Conservation (phyloP, 1,284 basidiomycete species). For the Naganishia sp. region DNA sequence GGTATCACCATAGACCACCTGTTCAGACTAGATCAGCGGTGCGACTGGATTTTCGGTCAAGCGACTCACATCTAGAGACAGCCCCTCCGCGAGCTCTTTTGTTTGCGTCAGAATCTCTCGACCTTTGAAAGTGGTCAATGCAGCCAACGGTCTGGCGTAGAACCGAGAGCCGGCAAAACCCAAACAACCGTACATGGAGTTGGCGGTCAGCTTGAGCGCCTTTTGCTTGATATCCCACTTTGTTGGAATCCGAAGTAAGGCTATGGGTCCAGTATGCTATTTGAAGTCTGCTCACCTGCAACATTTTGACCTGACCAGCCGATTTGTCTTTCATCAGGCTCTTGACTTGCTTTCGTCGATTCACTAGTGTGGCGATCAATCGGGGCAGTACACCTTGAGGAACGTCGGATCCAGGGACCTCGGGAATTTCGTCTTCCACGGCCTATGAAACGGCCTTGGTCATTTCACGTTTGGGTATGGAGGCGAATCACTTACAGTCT, state of each 20-base stretch:
- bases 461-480: slow-evolving; percentile 14
- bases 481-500: slow-evolving; percentile 59
- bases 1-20: slow-evolving; percentile 99
- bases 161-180: slow-evolving; percentile 97
- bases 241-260: not conserved
- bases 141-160: slow-evolving; percentile 93
- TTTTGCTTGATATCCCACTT: slow-evolving; percentile 96
- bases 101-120: slow-evolving; percentile 96
- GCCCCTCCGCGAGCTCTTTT: slow-evolving; percentile 83
- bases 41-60: not conserved
- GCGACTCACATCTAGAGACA: slow-evolving; percentile 78
- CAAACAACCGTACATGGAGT: slow-evolving; percentile 99
- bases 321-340: slow-evolving; percentile 89
- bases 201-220: slow-evolving; percentile 96
- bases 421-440: slow-evolving; percentile 82
- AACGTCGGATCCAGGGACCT: slow-evolving; percentile 73
- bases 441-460: slow-evolving; percentile 33
- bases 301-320: slow-evolving; percentile 70
- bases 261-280: no score
- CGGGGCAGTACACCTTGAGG: slow-evolving; percentile 88
- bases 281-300: slow-evolving; percentile 65
- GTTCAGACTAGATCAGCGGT: not conserved
- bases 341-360: slow-evolving; percentile 87
- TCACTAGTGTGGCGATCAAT: slow-evolving; percentile 92
- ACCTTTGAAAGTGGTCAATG: slow-evolving; percentile 96